phyloP scores from a whole-genome alignment of 306 rosid species.

The Mimosa pudica region DNA sequence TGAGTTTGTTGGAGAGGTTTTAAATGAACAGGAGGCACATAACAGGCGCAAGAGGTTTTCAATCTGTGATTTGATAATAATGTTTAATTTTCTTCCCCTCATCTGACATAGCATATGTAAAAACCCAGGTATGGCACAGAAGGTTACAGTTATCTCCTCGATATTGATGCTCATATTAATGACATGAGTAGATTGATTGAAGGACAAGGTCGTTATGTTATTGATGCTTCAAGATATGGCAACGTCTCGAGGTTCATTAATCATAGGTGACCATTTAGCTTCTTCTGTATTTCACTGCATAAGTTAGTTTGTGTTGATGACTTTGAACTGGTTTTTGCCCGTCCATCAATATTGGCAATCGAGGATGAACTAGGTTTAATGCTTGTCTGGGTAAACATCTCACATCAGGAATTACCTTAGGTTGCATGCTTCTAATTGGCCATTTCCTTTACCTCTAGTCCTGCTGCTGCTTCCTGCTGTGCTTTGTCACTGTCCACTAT shows the following conservation, averaged over 20 bases:
- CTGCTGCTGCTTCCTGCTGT: constrained; percentile 8
- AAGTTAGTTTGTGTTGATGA: not conserved
- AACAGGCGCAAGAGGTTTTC: constrained; percentile 68
- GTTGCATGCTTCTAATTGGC: not conserved
- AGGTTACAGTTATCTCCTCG: constrained; percentile 61
- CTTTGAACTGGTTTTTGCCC: not conserved
- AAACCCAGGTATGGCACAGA: constrained; percentile 60
- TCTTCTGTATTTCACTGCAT: constrained; percentile 6
- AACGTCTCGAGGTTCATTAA: constrained; percentile 94
- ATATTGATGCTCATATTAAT: constrained; percentile 66
- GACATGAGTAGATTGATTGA: constrained; percentile 91
- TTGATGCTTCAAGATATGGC: constrained; percentile 79
- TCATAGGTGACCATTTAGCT: constrained; percentile 68
- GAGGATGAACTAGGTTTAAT: not conserved
- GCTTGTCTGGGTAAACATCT: not conserved
- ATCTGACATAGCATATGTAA: constrained; percentile 37
- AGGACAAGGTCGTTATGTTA: constrained; percentile 59
- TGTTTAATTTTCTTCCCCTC: constrained; percentile 11
- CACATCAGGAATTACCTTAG: constrained; percentile 12
- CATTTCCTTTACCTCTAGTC: constrained; percentile 13
- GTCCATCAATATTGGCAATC: not conserved
- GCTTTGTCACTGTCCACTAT: not conserved
- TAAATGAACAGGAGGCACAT: constrained; percentile 72
- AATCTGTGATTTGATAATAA: constrained; percentile 25
- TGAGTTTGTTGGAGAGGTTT: constrained; percentile 88